phyloP scores from a whole-genome alignment of 106 monocot species.

The Xerophyta viscosa region DNA sequence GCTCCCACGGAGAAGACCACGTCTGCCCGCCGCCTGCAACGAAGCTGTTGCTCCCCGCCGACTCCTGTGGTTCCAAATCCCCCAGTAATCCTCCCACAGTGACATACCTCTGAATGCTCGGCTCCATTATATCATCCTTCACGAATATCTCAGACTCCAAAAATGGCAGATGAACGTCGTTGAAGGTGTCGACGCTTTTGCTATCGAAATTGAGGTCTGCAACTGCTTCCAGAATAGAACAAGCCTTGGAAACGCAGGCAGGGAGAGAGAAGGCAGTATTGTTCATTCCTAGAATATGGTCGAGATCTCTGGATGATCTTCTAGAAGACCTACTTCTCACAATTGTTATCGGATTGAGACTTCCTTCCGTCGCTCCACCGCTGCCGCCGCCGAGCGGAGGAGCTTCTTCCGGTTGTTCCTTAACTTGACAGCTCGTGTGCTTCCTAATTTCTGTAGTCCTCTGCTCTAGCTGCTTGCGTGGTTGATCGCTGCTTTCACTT shows the following conservation, averaged over 20 bases:
- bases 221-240: constrained; percentile 91
- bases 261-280: constrained; percentile 61
- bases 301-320: constrained; percentile 52
- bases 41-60: constrained; percentile 91
- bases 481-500: neutral
- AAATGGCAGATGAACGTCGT: constrained; percentile 20
- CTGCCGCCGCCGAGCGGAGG: too few species aligned
- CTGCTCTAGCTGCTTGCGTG: constrained; percentile 7
- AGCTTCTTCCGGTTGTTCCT: constrained; percentile 8
- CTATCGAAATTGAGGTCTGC: constrained; percentile 80
- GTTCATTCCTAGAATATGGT: constrained; percentile 14
- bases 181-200: constrained; percentile 10
- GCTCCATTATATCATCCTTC: constrained; percentile 67
- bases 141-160: constrained; percentile 53
- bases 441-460: constrained; percentile 16
- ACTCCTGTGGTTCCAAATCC: constrained; percentile 79
- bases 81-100: constrained; percentile 33
- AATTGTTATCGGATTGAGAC: neutral
- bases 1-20: constrained; percentile 36
- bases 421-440: constrained; percentile 17
- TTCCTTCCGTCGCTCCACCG: constrained; percentile 6
- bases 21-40: constrained; percentile 48
- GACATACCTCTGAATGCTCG: constrained; percentile 70
- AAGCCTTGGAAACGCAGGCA: constrained; percentile 86
- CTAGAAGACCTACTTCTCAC: constrained; percentile 37